These are phyloP conservation scores for Vicia sativa DNA, from an alignment of 306 rosid species.

Conservation along the genomic window DNA sequence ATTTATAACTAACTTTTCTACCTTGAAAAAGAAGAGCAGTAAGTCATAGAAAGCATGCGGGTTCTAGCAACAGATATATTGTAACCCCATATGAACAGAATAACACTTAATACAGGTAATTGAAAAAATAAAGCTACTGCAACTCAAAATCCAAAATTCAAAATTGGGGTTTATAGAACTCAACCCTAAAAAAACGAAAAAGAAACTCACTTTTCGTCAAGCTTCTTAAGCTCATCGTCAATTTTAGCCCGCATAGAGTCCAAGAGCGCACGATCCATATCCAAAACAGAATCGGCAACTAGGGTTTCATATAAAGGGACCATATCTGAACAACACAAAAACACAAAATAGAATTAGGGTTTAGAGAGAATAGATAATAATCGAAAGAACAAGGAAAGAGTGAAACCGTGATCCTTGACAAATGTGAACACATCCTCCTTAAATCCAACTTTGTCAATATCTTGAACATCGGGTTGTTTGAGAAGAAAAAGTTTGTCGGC, in stretches of 20 bases:
- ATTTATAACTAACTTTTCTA: neutral
- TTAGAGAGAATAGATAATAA: neutral
- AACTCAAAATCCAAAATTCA: conserved; percentile 29
- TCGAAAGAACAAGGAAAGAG: neutral
- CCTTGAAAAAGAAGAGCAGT: neutral
- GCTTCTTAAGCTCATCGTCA: conserved; percentile 73
- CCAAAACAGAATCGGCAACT: conserved; percentile 65
- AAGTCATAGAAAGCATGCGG: neutral
- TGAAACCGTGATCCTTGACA: conserved; percentile 73
- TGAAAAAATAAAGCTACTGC: conserved; percentile 21
- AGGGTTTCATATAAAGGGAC: conserved; percentile 82
- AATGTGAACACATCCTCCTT: conserved; percentile 73
- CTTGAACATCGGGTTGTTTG: conserved; percentile 74
- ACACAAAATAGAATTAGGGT: neutral
- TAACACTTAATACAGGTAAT: neutral
- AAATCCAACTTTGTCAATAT: conserved; percentile 84
- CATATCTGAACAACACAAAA: conserved; percentile 61
- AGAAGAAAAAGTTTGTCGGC: conserved; percentile 90
- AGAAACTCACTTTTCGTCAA: conserved; percentile 84
- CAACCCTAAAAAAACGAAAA: neutral
- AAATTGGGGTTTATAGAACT: conserved; percentile 10
- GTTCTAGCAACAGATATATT: neutral
- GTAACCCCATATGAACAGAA: neutral
- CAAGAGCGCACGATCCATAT: conserved; percentile 65
- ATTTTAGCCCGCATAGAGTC: conserved; percentile 78